Percentiles rank a stretch among this genome's conserved stretches.
Evolutionary conservation across 306 rosid species (phyloP).

Genomic region (Ochetophila trinervis): DNA sequence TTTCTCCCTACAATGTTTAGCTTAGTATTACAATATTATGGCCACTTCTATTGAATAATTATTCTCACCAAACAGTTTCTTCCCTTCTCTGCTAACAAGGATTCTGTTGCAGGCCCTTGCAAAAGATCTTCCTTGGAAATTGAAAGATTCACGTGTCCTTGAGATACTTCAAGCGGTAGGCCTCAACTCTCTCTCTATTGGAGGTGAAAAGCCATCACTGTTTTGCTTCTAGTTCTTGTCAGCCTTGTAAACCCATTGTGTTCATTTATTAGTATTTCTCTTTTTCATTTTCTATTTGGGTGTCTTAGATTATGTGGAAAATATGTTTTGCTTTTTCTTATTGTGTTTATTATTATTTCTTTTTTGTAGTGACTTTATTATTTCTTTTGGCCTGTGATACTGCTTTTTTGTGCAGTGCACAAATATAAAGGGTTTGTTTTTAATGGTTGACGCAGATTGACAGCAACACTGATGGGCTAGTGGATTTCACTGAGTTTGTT

Average conservation of each 20-base stretch:
- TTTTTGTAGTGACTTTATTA: conserved; percentile 1
- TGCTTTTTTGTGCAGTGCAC: conserved; percentile 9
- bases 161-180: conserved; percentile 96
- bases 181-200: neutral
- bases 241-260: neutral
- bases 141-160: conserved; percentile 81
- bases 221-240: conserved; percentile 16
- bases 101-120: conserved; percentile 86
- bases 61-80: conserved; percentile 13
- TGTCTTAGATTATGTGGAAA: too few species aligned
- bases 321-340: too few species aligned
- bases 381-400: conserved; percentile 16
- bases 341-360: neutral
- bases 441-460: conserved; percentile 63
- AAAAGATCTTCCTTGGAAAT: conserved; percentile 94
- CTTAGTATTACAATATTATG: neutral
- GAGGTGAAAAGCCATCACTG: neutral
- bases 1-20: conserved; percentile 8
- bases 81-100: conserved; percentile 19
- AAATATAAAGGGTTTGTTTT: neutral
- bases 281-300: too few species aligned
- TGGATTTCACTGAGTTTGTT: conserved; percentile 90
- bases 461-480: conserved; percentile 94
- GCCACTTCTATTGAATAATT: neutral
- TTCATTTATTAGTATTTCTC: too few species aligned